These are phyloP conservation scores for Ampelomyces quisqualis DNA, from an alignment of 2,329 filamentous ascomycete genomes.

Conservation along the genomic window DNA sequence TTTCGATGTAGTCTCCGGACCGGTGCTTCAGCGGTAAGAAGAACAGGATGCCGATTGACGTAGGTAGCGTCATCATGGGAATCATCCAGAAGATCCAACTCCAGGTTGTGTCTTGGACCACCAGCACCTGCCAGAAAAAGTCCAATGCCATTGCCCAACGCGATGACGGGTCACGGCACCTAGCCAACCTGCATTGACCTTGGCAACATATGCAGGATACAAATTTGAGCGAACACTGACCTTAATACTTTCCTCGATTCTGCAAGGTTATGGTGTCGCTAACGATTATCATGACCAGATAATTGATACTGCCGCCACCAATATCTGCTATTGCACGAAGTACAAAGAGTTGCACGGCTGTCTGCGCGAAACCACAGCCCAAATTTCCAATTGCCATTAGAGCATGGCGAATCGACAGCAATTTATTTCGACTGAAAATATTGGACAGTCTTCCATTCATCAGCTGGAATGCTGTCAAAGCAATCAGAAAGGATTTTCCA, in stretches of 20 bases:
- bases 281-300: slow-evolving; percentile 41
- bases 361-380: slow-evolving; percentile 59
- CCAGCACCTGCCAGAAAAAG: slow-evolving; percentile 24
- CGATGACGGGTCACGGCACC: slow-evolving; percentile 18
- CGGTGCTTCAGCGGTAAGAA: slow-evolving; percentile 46
- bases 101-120: slow-evolving; percentile 20
- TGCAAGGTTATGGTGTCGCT: slow-evolving; percentile 39
- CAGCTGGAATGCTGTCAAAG: slow-evolving; percentile 63
- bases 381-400: slow-evolving; percentile 60
- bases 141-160: slow-evolving; percentile 20
- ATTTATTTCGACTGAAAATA: slow-evolving; percentile 52
- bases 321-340: slow-evolving; percentile 61
- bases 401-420: slow-evolving; percentile 55
- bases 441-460: slow-evolving; percentile 65
- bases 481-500: slow-evolving; percentile 56
- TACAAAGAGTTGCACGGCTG: slow-evolving; percentile 60
- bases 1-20: slow-evolving; percentile 49
- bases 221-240: slow-evolving; percentile 7
- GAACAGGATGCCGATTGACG: slow-evolving; percentile 13
- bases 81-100: slow-evolving; percentile 21
- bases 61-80: slow-evolving; percentile 16
- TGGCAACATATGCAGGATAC: not conserved
- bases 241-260: slow-evolving; percentile 41
- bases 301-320: slow-evolving; percentile 60
- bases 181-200: slow-evolving; percentile 9